phyloP scores from a whole-genome alignment of 192 early-diverging fungal genomes.

The Cladochytrium replicatum region DNA sequence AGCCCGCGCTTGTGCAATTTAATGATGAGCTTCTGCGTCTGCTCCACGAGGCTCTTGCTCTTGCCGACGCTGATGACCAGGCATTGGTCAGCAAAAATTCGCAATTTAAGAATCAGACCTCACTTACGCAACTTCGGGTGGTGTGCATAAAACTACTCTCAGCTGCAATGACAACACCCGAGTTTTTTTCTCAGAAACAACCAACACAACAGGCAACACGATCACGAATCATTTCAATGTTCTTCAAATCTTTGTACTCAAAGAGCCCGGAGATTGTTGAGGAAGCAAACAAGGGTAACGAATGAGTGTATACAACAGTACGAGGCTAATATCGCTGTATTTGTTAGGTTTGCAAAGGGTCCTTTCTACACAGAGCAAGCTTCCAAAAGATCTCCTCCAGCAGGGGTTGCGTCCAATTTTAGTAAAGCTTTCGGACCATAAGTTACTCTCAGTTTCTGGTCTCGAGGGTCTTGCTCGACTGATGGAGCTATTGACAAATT shows the following conservation, averaged over 20 bases:
- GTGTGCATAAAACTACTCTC: slow-evolving; percentile 96
- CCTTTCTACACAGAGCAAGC: slow-evolving; percentile 67
- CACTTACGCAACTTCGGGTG: slow-evolving; percentile 78
- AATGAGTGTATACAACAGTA: slow-evolving; percentile 3
- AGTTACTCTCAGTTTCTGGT: slow-evolving; percentile 80
- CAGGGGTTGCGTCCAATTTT: slow-evolving; percentile 93
- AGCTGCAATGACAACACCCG: slow-evolving; percentile 81
- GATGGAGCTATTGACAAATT: slow-evolving; percentile 87
- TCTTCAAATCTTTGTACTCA: slow-evolving; percentile 97
- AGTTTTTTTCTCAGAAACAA: slow-evolving; percentile 66
- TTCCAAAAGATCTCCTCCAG: slow-evolving; percentile 91
- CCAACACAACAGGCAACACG: slow-evolving; percentile 63
- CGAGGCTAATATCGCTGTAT: background rate
- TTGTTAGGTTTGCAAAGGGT: slow-evolving; percentile 62
- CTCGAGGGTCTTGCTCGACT: slow-evolving; percentile 91
- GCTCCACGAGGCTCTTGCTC: slow-evolving; percentile 79
- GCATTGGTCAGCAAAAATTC: slow-evolving; percentile 75
- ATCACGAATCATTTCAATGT: slow-evolving; percentile 88
- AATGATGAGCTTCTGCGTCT: slow-evolving; percentile 85
- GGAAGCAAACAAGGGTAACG: slow-evolving; percentile 70
- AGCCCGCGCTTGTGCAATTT: slow-evolving; percentile 80
- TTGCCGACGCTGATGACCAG: slow-evolving; percentile 97
- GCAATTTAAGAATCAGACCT: slow-evolving; percentile 69
- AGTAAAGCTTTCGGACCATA: slow-evolving; percentile 90
- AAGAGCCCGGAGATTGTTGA: slow-evolving; percentile 92